Evolutionary conservation across 768 basidiomycete species (phyloP).

Genomic region (Pluteus cervinus): DNA sequence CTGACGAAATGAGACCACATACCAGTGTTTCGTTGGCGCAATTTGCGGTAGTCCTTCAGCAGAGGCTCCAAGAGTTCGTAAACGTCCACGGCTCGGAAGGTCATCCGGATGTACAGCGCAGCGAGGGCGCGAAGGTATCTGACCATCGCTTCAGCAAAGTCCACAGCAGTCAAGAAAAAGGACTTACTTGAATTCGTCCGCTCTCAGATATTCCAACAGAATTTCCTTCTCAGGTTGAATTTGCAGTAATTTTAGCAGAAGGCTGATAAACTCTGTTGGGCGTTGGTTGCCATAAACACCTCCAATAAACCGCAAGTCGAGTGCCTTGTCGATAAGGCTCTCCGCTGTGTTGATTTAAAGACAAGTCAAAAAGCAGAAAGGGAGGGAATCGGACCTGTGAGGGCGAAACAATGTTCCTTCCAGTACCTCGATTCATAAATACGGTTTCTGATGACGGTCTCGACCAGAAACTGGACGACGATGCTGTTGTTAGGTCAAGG

Average conservation of each 20-base stretch:
- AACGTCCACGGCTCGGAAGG: constrained; percentile 84
- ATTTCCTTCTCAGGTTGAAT: constrained; percentile 99
- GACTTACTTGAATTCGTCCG: constrained; percentile 96
- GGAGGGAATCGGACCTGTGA: constrained; percentile 58
- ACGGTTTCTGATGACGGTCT: constrained; percentile 92
- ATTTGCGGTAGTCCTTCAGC: constrained; percentile 88
- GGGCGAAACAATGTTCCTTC: constrained; percentile 99
- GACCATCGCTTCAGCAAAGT: constrained; percentile 5
- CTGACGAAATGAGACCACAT: constrained; percentile 17
- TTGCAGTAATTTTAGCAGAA: constrained; percentile 91
- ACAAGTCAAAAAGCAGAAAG: constrained; percentile 1
- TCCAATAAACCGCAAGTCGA: constrained; percentile 76
- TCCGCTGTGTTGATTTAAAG: constrained; percentile 52
- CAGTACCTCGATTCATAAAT: constrained; percentile 94
- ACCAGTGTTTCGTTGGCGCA: constrained; percentile 80
- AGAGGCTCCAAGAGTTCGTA: constrained; percentile 93
- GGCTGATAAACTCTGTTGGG: constrained; percentile 90
- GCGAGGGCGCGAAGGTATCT: constrained; percentile 94
- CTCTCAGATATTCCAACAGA: constrained; percentile 87
- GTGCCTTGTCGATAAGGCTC: constrained; percentile 88
- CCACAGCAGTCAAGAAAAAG: not conserved
- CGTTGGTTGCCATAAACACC: constrained; percentile 95
- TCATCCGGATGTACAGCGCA: constrained; percentile 92
- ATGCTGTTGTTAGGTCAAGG: not conserved
- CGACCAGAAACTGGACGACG: constrained; percentile 73